Conservation (phyloP, 106 monocot species). For the Allium cepa region DNA sequence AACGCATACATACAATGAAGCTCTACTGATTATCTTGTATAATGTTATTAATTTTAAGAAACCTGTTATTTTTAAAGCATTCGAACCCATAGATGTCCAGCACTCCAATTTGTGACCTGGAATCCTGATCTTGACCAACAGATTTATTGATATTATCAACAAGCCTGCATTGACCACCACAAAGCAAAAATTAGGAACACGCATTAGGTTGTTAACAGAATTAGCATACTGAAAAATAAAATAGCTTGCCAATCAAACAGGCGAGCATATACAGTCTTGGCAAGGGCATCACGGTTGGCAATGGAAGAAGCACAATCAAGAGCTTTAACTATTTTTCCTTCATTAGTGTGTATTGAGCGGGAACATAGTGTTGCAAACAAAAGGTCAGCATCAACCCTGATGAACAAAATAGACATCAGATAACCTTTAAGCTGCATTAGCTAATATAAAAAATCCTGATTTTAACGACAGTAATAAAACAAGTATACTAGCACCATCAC, state of each 20-base stretch:
- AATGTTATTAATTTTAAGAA: not conserved
- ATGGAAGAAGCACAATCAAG: constrained; percentile 63
- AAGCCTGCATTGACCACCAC: constrained; percentile 45
- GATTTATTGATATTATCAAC: constrained; percentile 92
- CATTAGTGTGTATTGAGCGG: constrained; percentile 71
- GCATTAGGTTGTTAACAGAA: too few relatives aligned
- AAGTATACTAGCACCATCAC: too few relatives aligned
- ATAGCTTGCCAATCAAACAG: constrained; percentile 82
- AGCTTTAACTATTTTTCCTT: constrained; percentile 69
- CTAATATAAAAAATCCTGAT: too few relatives aligned
- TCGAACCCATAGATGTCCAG: constrained; percentile 94
- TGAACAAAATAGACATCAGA: constrained; percentile 7
- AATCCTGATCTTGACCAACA: constrained; percentile 77
- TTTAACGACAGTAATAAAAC: too few relatives aligned
- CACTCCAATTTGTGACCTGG: constrained; percentile 74
- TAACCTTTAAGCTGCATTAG: too few relatives aligned
- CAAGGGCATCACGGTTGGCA: constrained; percentile 69
- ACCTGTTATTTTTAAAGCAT: constrained; percentile 89
- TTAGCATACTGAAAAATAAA: not conserved
- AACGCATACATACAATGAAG: too few relatives aligned
- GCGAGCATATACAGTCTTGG: constrained; percentile 86
- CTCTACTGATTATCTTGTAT: too few relatives aligned
- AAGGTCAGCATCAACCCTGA: constrained; percentile 55
- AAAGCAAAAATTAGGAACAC: constrained; percentile 1
- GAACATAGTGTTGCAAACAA: constrained; percentile 50